Evolutionary conservation across 2,329 filamentous ascomycete genomes (phyloP), one percentile per base, ranked within the genome.

Genomic region (Macrophomina phaseolina): DNA sequence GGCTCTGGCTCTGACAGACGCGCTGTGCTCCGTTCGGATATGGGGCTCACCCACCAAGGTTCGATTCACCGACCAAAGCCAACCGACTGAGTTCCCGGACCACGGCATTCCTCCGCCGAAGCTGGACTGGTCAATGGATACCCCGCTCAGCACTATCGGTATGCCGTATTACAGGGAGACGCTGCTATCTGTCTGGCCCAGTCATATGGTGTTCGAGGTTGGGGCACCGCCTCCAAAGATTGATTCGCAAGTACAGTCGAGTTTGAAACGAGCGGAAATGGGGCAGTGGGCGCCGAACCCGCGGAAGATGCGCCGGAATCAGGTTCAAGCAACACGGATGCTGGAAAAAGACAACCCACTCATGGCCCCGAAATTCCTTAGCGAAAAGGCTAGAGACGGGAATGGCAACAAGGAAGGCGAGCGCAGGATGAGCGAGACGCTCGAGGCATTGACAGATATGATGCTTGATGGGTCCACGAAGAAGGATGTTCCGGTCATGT

Each of bases 141-240:
- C 88, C 5, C 93, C 95, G 0, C 77, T 99, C 49, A 98, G 90
- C 78, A 87, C 89, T 40, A 84, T 98, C 62, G 96, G 95, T 11
- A 90, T 99, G 86, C 94, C 95, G 1, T 96, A 94, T 77, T 99
- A 99, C 77, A 88, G 94, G 69, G 94, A 98, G 69, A 84, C 87
- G 14, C 85, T 99, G 11, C 84, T 97, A 45, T 99, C 95, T 2
- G 90, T 92, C 45, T 97, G 94, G 93, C 93, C 95, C 48, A 89
- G 88, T 67, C 91, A 94, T 74, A 84, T 94, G 72, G 79, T 95
- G 1, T 94, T 91, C 67, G 93, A 97, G 76, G 86, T 97, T 46
- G 94, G 94, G 42, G 92, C 91, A 14, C 92, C 93, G 16, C 91
- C 94, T 0, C 80, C 85, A 12, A 92, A 90, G 68, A 85, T 94